A percentile compares a stretch with the other conserved stretches of the same genome.
Evolutionary conservation across 495 filamentous ascomycete species (phyloP).

Genomic region (Penicillium robsamsonii): DNA sequence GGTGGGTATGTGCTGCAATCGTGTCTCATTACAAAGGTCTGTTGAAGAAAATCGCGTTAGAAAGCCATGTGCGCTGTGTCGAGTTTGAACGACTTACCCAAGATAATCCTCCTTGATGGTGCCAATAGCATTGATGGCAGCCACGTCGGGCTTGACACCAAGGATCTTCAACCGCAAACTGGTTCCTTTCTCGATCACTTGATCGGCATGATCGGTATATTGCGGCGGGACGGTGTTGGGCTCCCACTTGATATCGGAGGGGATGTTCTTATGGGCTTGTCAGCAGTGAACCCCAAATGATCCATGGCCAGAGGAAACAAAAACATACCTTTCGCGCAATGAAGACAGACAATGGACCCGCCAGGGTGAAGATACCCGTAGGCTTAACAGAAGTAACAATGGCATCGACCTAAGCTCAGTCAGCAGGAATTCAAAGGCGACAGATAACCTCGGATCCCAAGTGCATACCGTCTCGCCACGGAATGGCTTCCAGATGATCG

Average conservation of each 20-base stretch:
- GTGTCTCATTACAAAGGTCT: constrained; percentile 41
- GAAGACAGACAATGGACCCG: constrained; percentile 84
- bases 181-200: constrained; percentile 89
- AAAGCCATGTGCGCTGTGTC: neutral
- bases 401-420: constrained; percentile 70
- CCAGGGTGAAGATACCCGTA: constrained; percentile 88
- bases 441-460: neutral
- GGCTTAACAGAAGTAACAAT: constrained; percentile 86
- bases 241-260: constrained; percentile 87
- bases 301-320: neutral
- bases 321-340: constrained; percentile 76
- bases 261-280: constrained; percentile 68
- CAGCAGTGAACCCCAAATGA: constrained; percentile 7
- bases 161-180: constrained; percentile 92
- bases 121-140: constrained; percentile 91
- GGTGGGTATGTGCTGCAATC: constrained; percentile 27
- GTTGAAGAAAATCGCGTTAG: constrained; percentile 8
- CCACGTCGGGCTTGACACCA: constrained; percentile 86
- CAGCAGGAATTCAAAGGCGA: constrained; percentile 8
- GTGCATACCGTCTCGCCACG: constrained; percentile 85
- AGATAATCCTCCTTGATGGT: constrained; percentile 86
- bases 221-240: constrained; percentile 83
- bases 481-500: constrained; percentile 96
- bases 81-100: constrained; percentile 39
- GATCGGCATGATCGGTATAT: constrained; percentile 82